Percentiles rank a stretch among this genome's conserved stretches.
These are phyloP conservation scores for Tricholoma hemisulphureum DNA, from an alignment of 768 basidiomycete species.

Conservation along the genomic window DNA sequence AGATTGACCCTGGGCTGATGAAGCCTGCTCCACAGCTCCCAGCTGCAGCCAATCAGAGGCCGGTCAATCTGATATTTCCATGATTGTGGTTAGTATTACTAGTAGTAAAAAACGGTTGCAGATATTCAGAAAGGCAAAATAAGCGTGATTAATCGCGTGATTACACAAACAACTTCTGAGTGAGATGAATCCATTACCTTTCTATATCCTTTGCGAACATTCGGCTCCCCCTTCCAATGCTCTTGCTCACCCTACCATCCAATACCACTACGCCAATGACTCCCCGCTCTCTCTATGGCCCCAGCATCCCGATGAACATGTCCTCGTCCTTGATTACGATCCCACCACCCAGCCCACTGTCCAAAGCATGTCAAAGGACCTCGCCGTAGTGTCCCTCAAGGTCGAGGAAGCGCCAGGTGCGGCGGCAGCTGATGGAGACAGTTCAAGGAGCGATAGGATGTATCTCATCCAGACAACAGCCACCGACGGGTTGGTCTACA, in stretches of 20 bases:
- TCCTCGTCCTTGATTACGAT: conserved; percentile 72
- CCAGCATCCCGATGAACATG: conserved; percentile 59
- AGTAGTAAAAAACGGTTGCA: no score
- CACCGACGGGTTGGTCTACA: conserved; percentile 38
- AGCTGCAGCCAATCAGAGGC: no score
- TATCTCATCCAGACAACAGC: conserved; percentile 69
- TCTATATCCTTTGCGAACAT: conserved; percentile 69
- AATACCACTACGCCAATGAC: conserved; percentile 84
- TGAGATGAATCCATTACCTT: conserved; percentile 44
- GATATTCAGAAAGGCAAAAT: no score
- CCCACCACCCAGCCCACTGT: conserved; percentile 46
- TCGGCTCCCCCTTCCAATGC: conserved; percentile 44
- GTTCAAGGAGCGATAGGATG: conserved; percentile 62
- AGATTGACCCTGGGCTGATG: no score
- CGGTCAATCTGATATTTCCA: no score
- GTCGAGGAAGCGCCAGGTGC: conserved; percentile 73
- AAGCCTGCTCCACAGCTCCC: no score
- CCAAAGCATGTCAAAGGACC: conserved; percentile 46
- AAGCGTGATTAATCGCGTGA: no score
- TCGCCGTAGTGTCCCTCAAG: conserved; percentile 56
- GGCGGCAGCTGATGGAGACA: conserved; percentile 46
- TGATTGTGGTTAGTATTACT: no score
- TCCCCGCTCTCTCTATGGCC: conserved; percentile 65
- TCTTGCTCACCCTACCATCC: conserved; percentile 69
- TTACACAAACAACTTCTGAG: conserved; percentile 1